Evolutionary conservation across 1,284 basidiomycete species (phyloP), one percentile per base, ranked within the genome.

Genomic region (Ganoderma boninense): DNA sequence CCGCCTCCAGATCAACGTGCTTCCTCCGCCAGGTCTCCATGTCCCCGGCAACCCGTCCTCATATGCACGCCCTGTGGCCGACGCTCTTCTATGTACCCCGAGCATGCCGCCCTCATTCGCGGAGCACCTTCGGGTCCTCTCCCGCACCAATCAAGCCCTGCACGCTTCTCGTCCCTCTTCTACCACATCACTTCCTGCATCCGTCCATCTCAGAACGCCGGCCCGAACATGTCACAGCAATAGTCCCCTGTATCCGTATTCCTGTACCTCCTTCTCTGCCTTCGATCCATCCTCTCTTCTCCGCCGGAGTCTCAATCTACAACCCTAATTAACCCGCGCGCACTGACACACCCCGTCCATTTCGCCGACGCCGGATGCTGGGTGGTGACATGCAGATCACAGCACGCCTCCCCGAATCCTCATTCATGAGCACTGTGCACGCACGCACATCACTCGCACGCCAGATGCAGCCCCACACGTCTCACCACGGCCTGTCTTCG

Each of bases 81-180:
- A 49, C 60, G 38, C 59, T 52, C 57, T 62, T 56, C 64, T 64
- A 32, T 2, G 29, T 32, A 57, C 46, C 18, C 62, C 32, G 23
- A 8, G 44, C 38, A 32, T 32, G 23, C 35, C 66, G 56, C 54
- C 66, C 62, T 67, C 68, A 38, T 23, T 67, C 69, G 29, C 71
- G 71, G 67, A 57, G 61, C n/a, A 64, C 71, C 68, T 46, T 65
- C 69, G 71, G 69, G 43, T 20, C 57, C 61, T 70, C 60, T 61
- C 35, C 54, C 60, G 46, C 35, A 62, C 66, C 62, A 60, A 68
- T 65, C 43, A 59, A 66, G 61, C 65, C 64, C 57, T 64, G 35
- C 57, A 38, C 63, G 61, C 65, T 57, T 57, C 52, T 54, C 52
- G 29, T 54, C 52, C 26, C 49, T 16, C 54, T 57, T 57, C 54